Evolutionary conservation across 345 rosid species (phyloP).

Genomic region (Melaleuca quinquenervia): DNA sequence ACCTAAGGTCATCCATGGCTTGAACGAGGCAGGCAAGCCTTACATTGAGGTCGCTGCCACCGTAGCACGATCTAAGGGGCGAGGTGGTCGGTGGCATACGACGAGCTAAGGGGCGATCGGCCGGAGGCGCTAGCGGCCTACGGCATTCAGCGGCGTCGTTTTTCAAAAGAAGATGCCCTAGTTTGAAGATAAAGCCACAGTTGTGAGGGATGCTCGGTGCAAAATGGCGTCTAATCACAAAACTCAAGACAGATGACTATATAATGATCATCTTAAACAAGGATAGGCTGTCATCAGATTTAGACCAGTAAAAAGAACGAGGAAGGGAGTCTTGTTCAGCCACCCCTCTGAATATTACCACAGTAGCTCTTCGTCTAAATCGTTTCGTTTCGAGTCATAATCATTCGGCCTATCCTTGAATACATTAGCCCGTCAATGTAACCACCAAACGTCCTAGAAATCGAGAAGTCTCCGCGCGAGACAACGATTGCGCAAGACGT

Average conservation of each 20-base stretch:
- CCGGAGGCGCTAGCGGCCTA: not conserved
- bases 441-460: fast-evolving
- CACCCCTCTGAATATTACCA: not conserved
- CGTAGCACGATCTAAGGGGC: not conserved
- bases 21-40: not conserved
- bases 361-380: not conserved
- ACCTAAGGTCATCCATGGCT: not conserved
- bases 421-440: not conserved
- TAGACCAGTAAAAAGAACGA: not conserved
- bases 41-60: not conserved
- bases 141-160: not conserved
- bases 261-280: not conserved
- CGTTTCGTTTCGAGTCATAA: not conserved
- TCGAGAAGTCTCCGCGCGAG: not conserved
- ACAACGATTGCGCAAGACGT: not conserved
- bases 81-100: not conserved
- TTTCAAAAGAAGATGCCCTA: not conserved
- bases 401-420: not conserved
- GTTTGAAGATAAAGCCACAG: not conserved
- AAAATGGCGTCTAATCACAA: no score
- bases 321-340: not conserved
- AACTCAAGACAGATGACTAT: no score
- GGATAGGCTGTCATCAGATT: not conserved
- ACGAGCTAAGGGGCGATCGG: not conserved
- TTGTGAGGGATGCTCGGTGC: not conserved